Percentiles rank a stretch among this genome's conserved stretches.
phyloP scores from a whole-genome alignment of 2,329 filamentous ascomycete genomes.

The Alternaria alternata region DNA sequence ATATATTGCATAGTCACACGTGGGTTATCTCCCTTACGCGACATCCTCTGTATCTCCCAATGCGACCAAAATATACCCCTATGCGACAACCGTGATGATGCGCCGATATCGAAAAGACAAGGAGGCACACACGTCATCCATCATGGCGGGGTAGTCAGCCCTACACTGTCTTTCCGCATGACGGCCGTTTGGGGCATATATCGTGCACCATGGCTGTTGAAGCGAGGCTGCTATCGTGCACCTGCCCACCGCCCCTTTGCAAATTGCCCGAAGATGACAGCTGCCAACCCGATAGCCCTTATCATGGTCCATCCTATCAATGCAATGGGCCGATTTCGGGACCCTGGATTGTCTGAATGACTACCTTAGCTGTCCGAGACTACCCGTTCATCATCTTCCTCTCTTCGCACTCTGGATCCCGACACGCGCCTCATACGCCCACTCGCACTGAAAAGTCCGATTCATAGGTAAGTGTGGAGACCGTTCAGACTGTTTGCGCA shows the following conservation, averaged over 20 bases:
- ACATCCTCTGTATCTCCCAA: slow-evolving; percentile 9
- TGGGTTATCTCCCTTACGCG: slow-evolving; percentile 14
- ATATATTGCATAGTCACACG: slow-evolving; percentile 19
- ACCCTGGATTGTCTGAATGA: slow-evolving; percentile 20
- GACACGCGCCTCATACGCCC: slow-evolving; percentile 8
- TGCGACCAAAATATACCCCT: slow-evolving; percentile 14
- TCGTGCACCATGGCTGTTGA: slow-evolving; percentile 12
- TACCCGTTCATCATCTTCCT: slow-evolving; percentile 22
- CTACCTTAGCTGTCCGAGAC: slow-evolving; percentile 12
- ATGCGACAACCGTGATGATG: slow-evolving; percentile 29
- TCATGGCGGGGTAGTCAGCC: slow-evolving; percentile 31
- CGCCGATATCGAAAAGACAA: slow-evolving; percentile 14
- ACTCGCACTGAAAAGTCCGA: slow-evolving; percentile 9
- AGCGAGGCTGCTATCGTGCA: slow-evolving; percentile 24
- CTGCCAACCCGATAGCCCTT: slow-evolving; percentile 29
- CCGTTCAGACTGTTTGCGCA: neutral
- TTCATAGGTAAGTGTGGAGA: slow-evolving; percentile 18
- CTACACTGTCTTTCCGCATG: slow-evolving; percentile 4
- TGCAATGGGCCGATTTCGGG: slow-evolving; percentile 43
- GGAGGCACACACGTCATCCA: slow-evolving; percentile 12
- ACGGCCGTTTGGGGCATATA: slow-evolving; percentile 3
- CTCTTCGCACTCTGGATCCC: slow-evolving; percentile 9
- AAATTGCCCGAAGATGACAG: slow-evolving; percentile 16
- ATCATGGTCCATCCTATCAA: slow-evolving; percentile 43
- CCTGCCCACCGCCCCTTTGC: slow-evolving; percentile 22